Evolutionary conservation across 192 early-diverging fungal species (phyloP), one percentile per base, ranked within the genome.

Genomic region (Umbelopsis isabellina): DNA sequence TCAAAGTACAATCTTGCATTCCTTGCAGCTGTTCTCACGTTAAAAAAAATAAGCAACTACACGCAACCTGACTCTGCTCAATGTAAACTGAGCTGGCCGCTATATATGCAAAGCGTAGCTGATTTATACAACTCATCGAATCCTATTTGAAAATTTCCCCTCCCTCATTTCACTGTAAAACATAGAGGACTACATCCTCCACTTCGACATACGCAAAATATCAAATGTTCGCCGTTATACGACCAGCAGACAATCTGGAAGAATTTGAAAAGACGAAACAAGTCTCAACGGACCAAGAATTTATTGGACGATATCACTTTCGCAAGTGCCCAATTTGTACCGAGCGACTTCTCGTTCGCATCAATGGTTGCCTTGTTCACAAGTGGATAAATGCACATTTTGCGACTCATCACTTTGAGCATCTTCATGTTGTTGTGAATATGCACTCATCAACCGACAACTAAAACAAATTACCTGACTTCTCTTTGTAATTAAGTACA

Each of bases 281-380:
- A 16, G 9, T 61, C 12, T 61, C 55, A 18, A 15, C 55, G 2
- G 55, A 61, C 9, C 55, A 61, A 61, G 55, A 61, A 33, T 35
- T 11, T n/a, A 61, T 25, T 61, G 55, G 55, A 18, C 55, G 55
- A 61, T 61, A 61, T 61, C 55, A 61, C 18, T 61, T 61, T 61
- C 72, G 72, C 21, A 73, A 66, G 46, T 73, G 72, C 53, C 72
- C 72, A 44, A 73, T 73, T 15, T 73, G 72, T 6, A 58, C 66
- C 44, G 52, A 73, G 49, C 51, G 51, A 25, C 52, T 73, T n/a
- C 52, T 73, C 18, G 72, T 73, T 35, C 66, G 72, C 16, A 73
- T 73, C 46, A 66, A 73, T 22, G 72, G 72, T 47, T 66, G 66
- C 7, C 68, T 73, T 37, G 72, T 73, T 7, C 67, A 73, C 33